phyloP scores from a whole-genome alignment of 192 early-diverging fungal species.

The Kappamyces sp. region DNA sequence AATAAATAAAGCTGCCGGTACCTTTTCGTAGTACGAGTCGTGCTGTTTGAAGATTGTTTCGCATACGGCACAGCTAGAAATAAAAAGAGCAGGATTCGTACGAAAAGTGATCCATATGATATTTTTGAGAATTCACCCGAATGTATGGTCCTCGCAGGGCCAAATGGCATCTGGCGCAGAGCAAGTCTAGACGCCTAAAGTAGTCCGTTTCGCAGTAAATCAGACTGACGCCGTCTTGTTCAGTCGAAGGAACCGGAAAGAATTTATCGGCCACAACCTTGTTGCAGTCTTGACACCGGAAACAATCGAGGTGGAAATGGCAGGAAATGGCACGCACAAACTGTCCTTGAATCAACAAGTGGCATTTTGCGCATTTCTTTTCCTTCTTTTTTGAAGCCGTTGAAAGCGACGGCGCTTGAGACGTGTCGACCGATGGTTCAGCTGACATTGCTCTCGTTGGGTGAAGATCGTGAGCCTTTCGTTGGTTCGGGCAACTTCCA shows the following conservation, averaged over 20 bases:
- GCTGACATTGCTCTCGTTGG: neutral
- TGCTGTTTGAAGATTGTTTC: constrained; percentile 87
- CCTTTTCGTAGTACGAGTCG: constrained; percentile 92
- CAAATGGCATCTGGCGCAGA: constrained; percentile 80
- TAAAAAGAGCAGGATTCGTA: neutral
- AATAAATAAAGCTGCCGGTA: no score
- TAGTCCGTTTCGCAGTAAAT: constrained; percentile 86
- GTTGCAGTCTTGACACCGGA: constrained; percentile 82
- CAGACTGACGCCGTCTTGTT: constrained; percentile 43
- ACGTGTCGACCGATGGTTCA: constrained; percentile 1
- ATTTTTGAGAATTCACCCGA: constrained; percentile 80
- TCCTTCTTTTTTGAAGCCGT: constrained; percentile 12
- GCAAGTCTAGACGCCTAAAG: constrained; percentile 72
- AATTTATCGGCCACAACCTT: constrained; percentile 77
- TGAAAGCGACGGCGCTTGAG: constrained; percentile 1
- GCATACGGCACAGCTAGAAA: constrained; percentile 69
- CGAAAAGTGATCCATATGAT: constrained; percentile 96
- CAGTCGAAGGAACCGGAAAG: constrained; percentile 55
- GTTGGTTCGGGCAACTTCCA: no score
- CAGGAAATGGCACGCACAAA: constrained; percentile 81
- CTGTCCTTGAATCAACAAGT: constrained; percentile 69
- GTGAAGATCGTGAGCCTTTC: no score
- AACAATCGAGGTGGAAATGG: constrained; percentile 91
- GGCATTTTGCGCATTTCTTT: constrained; percentile 62
- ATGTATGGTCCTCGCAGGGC: constrained; percentile 89